A percentile compares a stretch with the other conserved stretches of the same genome.
Conservation (phyloP, 2,329 filamentous ascomycete species). For the Rutstroemia sydowiana region DNA sequence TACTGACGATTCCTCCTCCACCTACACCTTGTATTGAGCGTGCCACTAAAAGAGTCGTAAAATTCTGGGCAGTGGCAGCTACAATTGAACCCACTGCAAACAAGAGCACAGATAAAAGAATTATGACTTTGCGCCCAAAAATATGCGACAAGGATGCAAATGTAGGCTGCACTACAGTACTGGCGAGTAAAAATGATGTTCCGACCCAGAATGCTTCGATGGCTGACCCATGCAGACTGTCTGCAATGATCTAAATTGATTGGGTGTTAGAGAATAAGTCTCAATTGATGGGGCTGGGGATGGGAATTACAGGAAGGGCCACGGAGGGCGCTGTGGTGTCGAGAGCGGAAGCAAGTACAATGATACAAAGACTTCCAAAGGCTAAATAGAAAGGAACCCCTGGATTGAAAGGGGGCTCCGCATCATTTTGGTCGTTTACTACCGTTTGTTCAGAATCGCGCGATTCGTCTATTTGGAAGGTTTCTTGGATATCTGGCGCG, state of each 20-base stretch:
- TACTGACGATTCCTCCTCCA: slow-evolving; percentile 37
- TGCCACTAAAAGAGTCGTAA: slow-evolving; percentile 27
- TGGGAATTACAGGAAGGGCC: background rate
- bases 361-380: background rate
- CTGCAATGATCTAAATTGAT: background rate
- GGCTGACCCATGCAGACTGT: background rate
- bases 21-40: slow-evolving; percentile 38
- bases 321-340: background rate
- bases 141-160: slow-evolving; percentile 11
- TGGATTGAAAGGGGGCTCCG: background rate
- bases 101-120: slow-evolving; percentile 14
- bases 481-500: too few species aligned
- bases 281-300: background rate
- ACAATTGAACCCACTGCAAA: slow-evolving; percentile 33
- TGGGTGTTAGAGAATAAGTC: background rate
- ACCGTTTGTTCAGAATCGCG: background rate
- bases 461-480: too few species aligned
- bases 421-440: background rate
- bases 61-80: slow-evolving; percentile 26
- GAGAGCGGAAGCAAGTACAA: background rate
- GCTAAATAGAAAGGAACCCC: background rate
- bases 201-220: slow-evolving; percentile 3
- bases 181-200: slow-evolving; percentile 10
- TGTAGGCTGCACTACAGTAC: slow-evolving; percentile 10
- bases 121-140: slow-evolving; percentile 11